phyloP scores from a whole-genome alignment of 2,329 filamentous ascomycete species.

The Colletotrichum filicis region DNA sequence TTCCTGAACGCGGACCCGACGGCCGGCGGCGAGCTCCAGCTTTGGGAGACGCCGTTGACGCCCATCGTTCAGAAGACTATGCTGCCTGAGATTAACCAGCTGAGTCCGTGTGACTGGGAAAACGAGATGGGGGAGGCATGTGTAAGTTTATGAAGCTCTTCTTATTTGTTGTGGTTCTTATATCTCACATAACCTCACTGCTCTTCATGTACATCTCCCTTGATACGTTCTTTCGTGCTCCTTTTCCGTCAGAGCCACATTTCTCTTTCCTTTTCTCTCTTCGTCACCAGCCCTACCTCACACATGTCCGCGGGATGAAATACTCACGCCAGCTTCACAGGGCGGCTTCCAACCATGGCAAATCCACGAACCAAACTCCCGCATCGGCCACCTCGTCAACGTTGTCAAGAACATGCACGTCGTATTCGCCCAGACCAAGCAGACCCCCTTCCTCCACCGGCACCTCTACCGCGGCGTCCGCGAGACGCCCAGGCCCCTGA shows the following conservation, averaged over 20 bases:
- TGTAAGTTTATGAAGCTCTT: conserved; percentile 5
- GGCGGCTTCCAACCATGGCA: conserved; percentile 36
- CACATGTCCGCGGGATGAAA: not conserved
- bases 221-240: not conserved
- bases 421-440: conserved; percentile 48
- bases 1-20: conserved; percentile 28
- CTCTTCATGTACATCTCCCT: not conserved
- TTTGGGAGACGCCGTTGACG: conserved; percentile 31
- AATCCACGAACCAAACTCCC: conserved; percentile 49
- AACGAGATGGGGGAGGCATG: conserved; percentile 8
- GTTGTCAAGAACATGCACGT: conserved; percentile 46
- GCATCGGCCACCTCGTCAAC: conserved; percentile 48
- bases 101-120: conserved; percentile 1
- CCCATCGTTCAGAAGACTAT: conserved; percentile 13
- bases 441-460: conserved; percentile 55
- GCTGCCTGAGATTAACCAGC: conserved; percentile 7
- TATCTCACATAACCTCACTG: not conserved
- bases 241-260: not conserved
- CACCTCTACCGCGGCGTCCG: conserved; percentile 50
- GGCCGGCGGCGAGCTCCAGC: conserved; percentile 26
- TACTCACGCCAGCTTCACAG: conserved; percentile 7
- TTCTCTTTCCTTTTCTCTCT: not conserved
- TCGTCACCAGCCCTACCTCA: not conserved
- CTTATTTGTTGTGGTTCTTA: not conserved
- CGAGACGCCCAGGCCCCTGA: conserved; percentile 51